Evolutionary conservation across 768 basidiomycete species (phyloP).

Genomic region (Lentinula aciculospora): DNA sequence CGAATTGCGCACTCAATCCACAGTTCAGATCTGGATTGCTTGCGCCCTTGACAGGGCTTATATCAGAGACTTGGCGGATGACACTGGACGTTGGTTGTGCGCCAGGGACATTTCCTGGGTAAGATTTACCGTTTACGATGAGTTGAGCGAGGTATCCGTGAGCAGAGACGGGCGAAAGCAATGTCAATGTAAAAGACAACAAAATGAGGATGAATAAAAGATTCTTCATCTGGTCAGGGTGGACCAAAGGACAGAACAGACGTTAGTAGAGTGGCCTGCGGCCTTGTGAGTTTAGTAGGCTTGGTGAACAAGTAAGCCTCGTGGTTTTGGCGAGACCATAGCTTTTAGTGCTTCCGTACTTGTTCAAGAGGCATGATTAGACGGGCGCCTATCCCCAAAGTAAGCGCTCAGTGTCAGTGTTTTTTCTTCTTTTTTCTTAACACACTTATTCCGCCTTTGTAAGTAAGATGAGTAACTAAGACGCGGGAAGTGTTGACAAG

Average conservation of each 20-base stretch:
- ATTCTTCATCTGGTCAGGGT: background rate
- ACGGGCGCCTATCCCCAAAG: background rate
- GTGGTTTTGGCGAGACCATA: background rate
- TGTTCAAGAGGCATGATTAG: background rate
- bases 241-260: background rate
- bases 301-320: background rate
- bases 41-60: conserved; percentile 40
- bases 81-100: conserved; percentile 25
- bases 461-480: no score
- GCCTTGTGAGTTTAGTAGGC: background rate
- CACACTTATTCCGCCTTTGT: no score
- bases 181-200: background rate
- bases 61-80: conserved; percentile 35
- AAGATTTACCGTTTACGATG: conserved; percentile 3
- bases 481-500: no score
- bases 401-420: background rate
- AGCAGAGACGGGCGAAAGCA: background rate
- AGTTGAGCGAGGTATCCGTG: conserved; percentile 9
- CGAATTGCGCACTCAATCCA: conserved; percentile 35
- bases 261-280: background rate
- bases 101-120: conserved; percentile 8
- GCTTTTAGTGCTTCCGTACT: background rate
- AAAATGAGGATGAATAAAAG: background rate
- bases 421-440: no score
- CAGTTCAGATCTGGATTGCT: conserved; percentile 37